Conservation (phyloP, 768 basidiomycete species). For the Lepiota venenata region DNA sequence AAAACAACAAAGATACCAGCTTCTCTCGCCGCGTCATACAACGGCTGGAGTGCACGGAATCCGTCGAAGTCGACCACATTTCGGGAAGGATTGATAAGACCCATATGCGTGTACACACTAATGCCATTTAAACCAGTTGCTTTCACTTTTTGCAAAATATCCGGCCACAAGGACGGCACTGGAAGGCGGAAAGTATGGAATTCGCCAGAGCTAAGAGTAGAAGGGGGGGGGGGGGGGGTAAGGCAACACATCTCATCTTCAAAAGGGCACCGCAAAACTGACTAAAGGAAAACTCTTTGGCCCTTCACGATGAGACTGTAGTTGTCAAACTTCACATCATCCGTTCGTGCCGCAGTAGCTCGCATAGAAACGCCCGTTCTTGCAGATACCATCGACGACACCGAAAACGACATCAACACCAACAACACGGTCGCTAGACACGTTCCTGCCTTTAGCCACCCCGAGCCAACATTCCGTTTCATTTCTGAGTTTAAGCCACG, state of each 20-base stretch:
- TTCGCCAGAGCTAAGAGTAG: conserved; percentile 63
- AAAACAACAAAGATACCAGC: conserved; percentile 79
- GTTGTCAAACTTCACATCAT: conserved; percentile 54
- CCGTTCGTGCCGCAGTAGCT: conserved; percentile 21
- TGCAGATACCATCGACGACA: conserved; percentile 8
- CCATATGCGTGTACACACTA: conserved; percentile 83
- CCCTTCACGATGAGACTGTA: conserved; percentile 68
- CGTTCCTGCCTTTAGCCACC: conserved; percentile 7
- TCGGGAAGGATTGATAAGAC: conserved; percentile 67
- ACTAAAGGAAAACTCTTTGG: conserved; percentile 74
- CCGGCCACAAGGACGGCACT: conserved; percentile 76
- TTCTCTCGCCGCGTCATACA: conserved; percentile 71
- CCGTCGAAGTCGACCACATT: conserved; percentile 72
- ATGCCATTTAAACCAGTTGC: conserved; percentile 78
- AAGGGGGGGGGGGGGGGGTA: neutral
- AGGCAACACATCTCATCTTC: neutral
- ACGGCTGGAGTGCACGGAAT: conserved; percentile 64
- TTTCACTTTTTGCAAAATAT: conserved; percentile 78
- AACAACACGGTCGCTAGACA: conserved; percentile 7
- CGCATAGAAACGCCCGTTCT: neutral
- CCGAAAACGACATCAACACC: conserved; percentile 12
- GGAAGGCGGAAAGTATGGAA: conserved; percentile 83
- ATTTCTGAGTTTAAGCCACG: conserved; percentile 1
- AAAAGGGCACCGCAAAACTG: too few relatives aligned
- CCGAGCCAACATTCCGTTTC: conserved; percentile 7